These are phyloP conservation scores for Phytopythium delawarense DNA, from an alignment of 352 stramenopile genomes.

Conservation along the genomic window DNA sequence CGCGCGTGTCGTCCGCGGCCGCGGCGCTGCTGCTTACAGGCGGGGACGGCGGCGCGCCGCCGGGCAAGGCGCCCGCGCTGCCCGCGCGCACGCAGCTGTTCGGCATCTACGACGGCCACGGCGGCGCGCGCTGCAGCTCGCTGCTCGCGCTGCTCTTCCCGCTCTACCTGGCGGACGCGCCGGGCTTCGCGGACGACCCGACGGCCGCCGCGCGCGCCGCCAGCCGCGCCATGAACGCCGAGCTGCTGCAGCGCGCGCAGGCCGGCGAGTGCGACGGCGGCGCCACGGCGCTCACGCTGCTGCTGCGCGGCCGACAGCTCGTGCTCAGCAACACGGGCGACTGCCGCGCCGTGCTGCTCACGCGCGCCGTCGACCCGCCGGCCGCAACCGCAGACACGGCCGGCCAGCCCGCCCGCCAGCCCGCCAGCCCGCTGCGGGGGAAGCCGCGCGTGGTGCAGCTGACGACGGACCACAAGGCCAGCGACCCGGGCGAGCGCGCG, in stretches of 20 bases:
- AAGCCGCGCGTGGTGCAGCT: conserved; percentile 31
- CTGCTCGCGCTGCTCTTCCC: conserved; percentile 63
- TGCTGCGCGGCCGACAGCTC: conserved; percentile 42
- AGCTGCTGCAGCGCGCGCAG: conserved; percentile 55
- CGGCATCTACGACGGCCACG: conserved; percentile 76
- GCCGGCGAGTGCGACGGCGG: conserved; percentile 49
- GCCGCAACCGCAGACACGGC: neutral
- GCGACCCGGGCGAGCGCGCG: conserved; percentile 55
- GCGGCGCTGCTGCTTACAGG: neutral
- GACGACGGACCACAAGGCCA: conserved; percentile 75
- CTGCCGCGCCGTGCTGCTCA: conserved; percentile 63
- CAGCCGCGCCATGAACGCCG: conserved; percentile 59
- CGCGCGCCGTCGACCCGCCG: conserved; percentile 20
- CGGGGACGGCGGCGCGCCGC: neutral
- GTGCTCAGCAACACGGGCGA: conserved; percentile 78
- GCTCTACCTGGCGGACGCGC: conserved; percentile 57
- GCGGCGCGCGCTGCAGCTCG: conserved; percentile 51
- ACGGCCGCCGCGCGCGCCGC: conserved; percentile 31
- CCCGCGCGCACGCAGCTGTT: conserved; percentile 45
- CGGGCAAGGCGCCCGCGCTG: conserved; percentile 10
- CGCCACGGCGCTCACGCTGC: conserved; percentile 53
- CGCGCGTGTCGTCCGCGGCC: conserved; percentile 11
- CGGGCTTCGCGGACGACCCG: conserved; percentile 43
- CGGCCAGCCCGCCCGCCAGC: neutral
- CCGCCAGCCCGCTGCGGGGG: neutral